These are phyloP conservation scores for Cavenderia fasciculata DNA, from an alignment of 78 protist genomes.

Conservation along the genomic window DNA sequence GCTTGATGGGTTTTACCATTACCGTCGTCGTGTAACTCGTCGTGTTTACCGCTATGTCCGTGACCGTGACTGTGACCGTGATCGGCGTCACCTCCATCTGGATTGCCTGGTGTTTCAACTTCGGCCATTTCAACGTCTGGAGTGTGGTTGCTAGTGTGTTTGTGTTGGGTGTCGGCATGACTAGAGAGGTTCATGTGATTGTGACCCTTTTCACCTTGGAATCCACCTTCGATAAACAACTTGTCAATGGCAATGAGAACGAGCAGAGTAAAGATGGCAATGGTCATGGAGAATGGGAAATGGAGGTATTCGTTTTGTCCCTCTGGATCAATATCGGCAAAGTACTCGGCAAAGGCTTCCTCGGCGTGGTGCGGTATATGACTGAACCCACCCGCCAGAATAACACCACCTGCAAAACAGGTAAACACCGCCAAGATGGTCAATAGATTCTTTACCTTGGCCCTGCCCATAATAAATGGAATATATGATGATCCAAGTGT, in stretches of 20 bases:
- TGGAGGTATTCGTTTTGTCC: neutral
- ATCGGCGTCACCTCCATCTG: too few relatives aligned
- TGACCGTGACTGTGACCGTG: neutral
- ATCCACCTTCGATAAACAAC: conserved; percentile 25
- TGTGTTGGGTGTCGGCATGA: neutral
- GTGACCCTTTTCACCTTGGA: conserved; percentile 35
- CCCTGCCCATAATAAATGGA: conserved; percentile 41
- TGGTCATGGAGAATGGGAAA: conserved; percentile 36
- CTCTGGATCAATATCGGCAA: neutral
- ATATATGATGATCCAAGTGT: conserved; percentile 30
- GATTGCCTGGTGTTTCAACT: too few relatives aligned
- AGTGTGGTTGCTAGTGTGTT: too few relatives aligned
- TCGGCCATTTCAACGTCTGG: too few relatives aligned
- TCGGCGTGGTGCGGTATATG: conserved; percentile 47
- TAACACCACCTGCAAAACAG: conserved; percentile 57
- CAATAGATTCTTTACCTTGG: conserved; percentile 4
- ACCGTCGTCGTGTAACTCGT: neutral
- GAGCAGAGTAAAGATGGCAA: conserved; percentile 49
- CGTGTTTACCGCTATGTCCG: neutral
- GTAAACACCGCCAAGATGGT: conserved; percentile 7
- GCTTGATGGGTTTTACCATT: conserved; percentile 13
- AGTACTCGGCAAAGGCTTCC: conserved; percentile 9
- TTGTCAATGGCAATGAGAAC: conserved; percentile 34
- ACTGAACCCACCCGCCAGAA: conserved; percentile 50
- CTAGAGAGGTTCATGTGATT: conserved; percentile 48